Evolutionary conservation across 768 basidiomycete genomes (phyloP).

Genomic region (Sarcomyxa edulis): DNA sequence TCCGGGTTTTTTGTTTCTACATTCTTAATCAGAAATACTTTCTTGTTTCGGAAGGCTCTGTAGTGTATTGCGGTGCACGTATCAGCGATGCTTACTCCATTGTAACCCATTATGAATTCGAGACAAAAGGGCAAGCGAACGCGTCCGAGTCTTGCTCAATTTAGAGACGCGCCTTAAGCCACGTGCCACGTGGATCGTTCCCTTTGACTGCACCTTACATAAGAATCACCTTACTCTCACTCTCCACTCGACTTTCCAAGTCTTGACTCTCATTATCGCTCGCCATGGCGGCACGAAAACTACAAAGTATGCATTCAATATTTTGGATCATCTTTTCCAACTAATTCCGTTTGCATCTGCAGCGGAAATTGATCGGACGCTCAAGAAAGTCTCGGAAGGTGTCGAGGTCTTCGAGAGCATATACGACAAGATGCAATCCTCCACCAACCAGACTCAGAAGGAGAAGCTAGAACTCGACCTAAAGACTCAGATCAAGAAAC

Average conservation of each 20-base stretch:
- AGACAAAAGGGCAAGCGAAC: too few species aligned
- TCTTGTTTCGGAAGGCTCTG: too few species aligned
- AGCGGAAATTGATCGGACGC: conserved; percentile 98
- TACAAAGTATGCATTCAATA: conserved; percentile 58
- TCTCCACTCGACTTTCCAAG: not conserved
- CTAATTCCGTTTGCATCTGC: conserved; percentile 9
- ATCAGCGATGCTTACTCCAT: too few species aligned
- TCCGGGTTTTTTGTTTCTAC: too few species aligned
- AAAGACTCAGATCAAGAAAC: conserved; percentile 95
- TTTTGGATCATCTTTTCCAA: conserved; percentile 1
- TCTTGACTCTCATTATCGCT: conserved; percentile 15
- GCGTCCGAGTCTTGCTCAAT: too few species aligned
- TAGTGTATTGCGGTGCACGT: too few species aligned
- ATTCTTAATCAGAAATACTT: too few species aligned
- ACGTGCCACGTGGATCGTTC: too few species aligned
- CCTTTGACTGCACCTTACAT: too few species aligned
- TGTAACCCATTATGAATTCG: too few species aligned
- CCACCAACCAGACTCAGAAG: conserved; percentile 77
- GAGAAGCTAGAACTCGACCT: conserved; percentile 47
- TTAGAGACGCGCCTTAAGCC: too few species aligned
- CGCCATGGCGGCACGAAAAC: conserved; percentile 85
- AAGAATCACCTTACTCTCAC: too few species aligned
- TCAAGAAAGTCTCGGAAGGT: conserved; percentile 95
- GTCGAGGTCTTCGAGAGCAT: conserved; percentile 94
- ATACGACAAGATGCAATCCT: conserved; percentile 97